Evolutionary conservation across 495 filamentous ascomycete species (phyloP).

Genomic region (Trichoderma virens): DNA sequence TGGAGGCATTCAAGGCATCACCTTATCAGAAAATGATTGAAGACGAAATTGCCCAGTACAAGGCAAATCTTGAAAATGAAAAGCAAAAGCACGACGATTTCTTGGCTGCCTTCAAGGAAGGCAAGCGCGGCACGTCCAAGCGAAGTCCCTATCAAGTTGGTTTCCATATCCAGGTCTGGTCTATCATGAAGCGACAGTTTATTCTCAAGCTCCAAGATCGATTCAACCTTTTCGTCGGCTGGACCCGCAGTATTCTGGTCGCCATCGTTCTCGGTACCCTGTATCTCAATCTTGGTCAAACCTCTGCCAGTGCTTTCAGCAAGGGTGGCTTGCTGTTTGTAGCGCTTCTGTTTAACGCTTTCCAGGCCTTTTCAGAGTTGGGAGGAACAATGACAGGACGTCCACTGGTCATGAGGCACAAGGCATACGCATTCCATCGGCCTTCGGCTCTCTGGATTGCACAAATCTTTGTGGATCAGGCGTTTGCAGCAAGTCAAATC

Average conservation of each 20-base stretch:
- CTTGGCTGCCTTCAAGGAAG: conserved; percentile 63
- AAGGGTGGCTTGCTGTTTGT: conserved; percentile 73
- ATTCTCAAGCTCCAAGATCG: conserved; percentile 80
- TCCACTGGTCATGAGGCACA: conserved; percentile 70
- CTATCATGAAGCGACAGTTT: conserved; percentile 74
- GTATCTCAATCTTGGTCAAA: conserved; percentile 60
- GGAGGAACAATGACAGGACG: conserved; percentile 64
- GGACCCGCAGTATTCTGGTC: conserved; percentile 67
- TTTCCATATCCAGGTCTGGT: conserved; percentile 73
- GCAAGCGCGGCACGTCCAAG: conserved; percentile 60
- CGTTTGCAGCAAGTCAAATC: conserved; percentile 59
- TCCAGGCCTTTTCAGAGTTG: conserved; percentile 70
- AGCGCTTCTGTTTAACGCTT: conserved; percentile 68
- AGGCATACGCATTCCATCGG: conserved; percentile 69
- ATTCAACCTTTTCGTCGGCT: conserved; percentile 64
- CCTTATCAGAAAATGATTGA: conserved; percentile 46
- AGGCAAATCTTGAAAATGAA: conserved; percentile 48
- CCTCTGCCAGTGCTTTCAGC: conserved; percentile 64
- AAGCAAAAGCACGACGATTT: conserved; percentile 67
- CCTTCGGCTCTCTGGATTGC: conserved; percentile 74
- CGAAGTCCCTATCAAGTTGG: conserved; percentile 74
- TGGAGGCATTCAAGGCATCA: conserved; percentile 61
- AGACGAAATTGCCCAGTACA: conserved; percentile 62
- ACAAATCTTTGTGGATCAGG: conserved; percentile 70
- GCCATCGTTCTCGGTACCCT: conserved; percentile 73